Evolutionary conservation across 2,329 filamentous ascomycete genomes (phyloP).

Genomic region (Neoarthrinium moseri): DNA sequence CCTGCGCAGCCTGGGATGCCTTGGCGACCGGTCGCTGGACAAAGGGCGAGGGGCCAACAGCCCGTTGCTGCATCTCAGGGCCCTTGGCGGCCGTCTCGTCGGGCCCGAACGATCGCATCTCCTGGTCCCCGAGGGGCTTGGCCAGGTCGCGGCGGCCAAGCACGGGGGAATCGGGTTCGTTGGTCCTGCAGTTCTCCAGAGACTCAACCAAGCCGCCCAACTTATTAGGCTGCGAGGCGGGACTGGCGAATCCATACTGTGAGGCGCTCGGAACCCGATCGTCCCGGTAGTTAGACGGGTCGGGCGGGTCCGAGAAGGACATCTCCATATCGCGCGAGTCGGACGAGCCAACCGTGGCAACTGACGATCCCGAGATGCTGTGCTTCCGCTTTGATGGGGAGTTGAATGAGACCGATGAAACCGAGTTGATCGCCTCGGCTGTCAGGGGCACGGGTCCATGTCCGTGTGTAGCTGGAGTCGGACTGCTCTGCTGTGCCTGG

Average conservation of each 20-base stretch:
- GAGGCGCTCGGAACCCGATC: slow-evolving; percentile 2
- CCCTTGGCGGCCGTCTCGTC: slow-evolving; percentile 17
- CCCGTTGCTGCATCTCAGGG: slow-evolving; percentile 47
- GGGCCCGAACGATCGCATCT: slow-evolving; percentile 8
- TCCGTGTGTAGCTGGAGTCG: not conserved
- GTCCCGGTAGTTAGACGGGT: not conserved
- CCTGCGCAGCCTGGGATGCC: slow-evolving; percentile 17
- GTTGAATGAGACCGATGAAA: slow-evolving; percentile 7
- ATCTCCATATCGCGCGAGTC: slow-evolving; percentile 23
- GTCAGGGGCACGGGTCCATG: slow-evolving; percentile 1
- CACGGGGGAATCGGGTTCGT: slow-evolving; percentile 8
- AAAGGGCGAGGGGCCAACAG: slow-evolving; percentile 23
- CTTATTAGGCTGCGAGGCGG: slow-evolving; percentile 12
- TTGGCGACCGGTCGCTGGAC: slow-evolving; percentile 15
- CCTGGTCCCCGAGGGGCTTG: not conserved
- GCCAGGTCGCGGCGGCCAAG: not conserved
- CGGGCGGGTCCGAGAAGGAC: slow-evolving; percentile 14
- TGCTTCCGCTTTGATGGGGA: slow-evolving; percentile 22
- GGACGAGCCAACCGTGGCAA: slow-evolving; percentile 27
- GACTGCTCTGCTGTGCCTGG: slow-evolving; percentile 12
- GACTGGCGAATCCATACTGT: slow-evolving; percentile 11
- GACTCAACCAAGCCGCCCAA: slow-evolving; percentile 18
- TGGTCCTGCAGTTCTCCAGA: slow-evolving; percentile 16
- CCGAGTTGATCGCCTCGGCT: slow-evolving; percentile 1
- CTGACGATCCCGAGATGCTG: slow-evolving; percentile 24